Conservation (phyloP, 2,329 filamentous ascomycete genomes). For the Didymosphaeria variabile region DNA sequence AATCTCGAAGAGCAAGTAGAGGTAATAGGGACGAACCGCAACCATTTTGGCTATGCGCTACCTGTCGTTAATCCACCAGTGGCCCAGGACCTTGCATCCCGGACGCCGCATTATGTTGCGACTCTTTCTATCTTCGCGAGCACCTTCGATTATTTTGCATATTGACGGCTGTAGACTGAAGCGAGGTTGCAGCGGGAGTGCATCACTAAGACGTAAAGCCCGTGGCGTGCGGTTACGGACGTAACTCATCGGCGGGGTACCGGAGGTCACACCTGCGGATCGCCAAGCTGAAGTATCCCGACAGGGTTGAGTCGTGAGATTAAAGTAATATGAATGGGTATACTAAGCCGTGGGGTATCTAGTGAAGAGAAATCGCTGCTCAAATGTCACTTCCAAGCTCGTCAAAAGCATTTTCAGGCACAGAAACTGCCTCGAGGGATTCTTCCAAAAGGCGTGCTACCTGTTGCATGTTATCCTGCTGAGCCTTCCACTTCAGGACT, state of each 20-base stretch:
- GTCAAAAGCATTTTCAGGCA: constrained; percentile 42
- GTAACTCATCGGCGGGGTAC: too few relatives aligned
- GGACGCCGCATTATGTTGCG: not conserved
- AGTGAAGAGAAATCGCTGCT: not conserved
- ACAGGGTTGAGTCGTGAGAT: not conserved
- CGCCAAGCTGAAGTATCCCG: not conserved
- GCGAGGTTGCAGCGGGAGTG: too few relatives aligned
- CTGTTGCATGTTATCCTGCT: constrained; percentile 28
- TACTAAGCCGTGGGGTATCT: not conserved
- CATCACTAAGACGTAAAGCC: too few relatives aligned
- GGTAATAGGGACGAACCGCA: not conserved
- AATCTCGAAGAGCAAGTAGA: not conserved
- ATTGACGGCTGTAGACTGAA: too few relatives aligned
- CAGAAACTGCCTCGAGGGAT: constrained; percentile 30
- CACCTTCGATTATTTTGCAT: too few relatives aligned
- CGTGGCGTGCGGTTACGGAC: too few relatives aligned
- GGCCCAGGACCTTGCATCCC: not conserved
- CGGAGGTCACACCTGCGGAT: not conserved
- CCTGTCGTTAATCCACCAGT: not conserved
- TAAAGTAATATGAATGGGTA: not conserved
- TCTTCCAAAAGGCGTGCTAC: constrained; percentile 26
- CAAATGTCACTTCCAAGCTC: constrained; percentile 25
- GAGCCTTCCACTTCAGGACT: constrained; percentile 35
- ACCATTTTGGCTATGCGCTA: constrained; percentile 2
- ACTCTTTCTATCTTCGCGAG: not conserved